Base-by-base conservation (phyloP, 768 basidiomycete species). In the Auriscalpium orientale region DNA sequence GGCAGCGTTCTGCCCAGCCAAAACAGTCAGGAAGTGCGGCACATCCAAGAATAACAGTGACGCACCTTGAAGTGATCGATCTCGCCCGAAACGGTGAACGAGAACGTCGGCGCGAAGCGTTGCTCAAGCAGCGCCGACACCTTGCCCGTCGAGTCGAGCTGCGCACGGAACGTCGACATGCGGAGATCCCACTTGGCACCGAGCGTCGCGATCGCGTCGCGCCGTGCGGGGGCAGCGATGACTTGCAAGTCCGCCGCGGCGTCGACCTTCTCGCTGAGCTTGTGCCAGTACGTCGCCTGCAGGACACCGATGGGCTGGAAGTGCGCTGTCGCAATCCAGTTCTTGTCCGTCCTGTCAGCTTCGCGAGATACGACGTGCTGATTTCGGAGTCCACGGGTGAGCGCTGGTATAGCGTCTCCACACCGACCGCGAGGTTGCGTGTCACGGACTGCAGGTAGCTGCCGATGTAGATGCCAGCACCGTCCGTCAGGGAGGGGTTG, bases 101-200 rank as follows among this genome's bases (percentile, higher is more conserved):
- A 84, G 67, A 99, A 98, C 9, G 91, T 84, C 4, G 97, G 97
- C 12, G 91, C 91, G 70, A 98, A 93, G 53, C 94, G 83, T 72
- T 98, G 95, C 72, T 99, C 97, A 20, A 98, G 82, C 65, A 95
- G 71, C 59, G 95, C 94, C 48, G 91, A 89, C 33, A 98, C 90
- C 72, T 98, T 99, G 46, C 95, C 95, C 28, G 87, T 88, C 52
- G 90, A 93, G 67, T 98, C 97, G 21, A 98, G 61, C 71, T 98
- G 95, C 49, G 94, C 95, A 63, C 94, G 80, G 79, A 98, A 98
- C 3, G 91, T 91, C 16, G 95, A 81, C 79, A 91, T 82, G 54
- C 97, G 83, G 63, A 98, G 86, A 68, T 98, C 95, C 68, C 95
- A 99, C 75, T 97, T 98, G 57, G 93, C 94, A 37, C 94, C 97